A percentile compares a stretch with the other conserved stretches of the same genome.
phyloP scores from a whole-genome alignment of 768 basidiomycete species.

The Steccherinum ochraceum region DNA sequence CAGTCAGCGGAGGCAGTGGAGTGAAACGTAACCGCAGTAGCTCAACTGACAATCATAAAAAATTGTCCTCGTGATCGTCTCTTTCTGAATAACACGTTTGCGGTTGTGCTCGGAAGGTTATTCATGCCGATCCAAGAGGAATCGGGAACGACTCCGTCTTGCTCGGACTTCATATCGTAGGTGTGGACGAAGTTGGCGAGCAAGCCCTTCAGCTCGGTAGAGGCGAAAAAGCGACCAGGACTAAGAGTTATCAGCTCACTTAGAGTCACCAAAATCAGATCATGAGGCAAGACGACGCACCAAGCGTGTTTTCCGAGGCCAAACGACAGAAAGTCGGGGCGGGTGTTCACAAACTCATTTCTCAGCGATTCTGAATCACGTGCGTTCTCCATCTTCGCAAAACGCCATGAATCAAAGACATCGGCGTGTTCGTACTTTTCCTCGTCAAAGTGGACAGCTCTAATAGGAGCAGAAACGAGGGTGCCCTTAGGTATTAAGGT shows the following conservation, averaged over 20 bases:
- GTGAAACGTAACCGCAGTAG: too few relatives aligned
- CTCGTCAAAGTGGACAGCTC: constrained; percentile 25
- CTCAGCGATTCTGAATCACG: constrained; percentile 19
- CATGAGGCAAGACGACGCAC: constrained; percentile 1
- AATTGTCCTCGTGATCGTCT: too few relatives aligned
- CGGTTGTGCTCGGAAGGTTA: constrained; percentile 4
- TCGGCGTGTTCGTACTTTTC: constrained; percentile 26
- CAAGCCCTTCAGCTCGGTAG: constrained; percentile 17
- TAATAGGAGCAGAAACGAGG: constrained; percentile 23
- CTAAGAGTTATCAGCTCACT: constrained; percentile 4
- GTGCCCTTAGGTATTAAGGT: constrained; percentile 33
- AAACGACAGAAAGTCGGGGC: constrained; percentile 8
- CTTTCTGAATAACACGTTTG: constrained; percentile 15
- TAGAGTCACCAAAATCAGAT: not conserved
- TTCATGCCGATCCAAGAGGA: not conserved
- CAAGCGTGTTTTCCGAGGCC: constrained; percentile 13
- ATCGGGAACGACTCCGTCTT: constrained; percentile 8
- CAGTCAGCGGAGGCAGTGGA: too few relatives aligned
- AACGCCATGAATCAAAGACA: constrained; percentile 38
- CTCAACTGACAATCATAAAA: too few relatives aligned
- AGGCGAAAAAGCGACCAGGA: constrained; percentile 22
- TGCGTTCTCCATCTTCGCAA: constrained; percentile 21
- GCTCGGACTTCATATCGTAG: constrained; percentile 20
- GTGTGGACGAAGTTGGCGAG: constrained; percentile 17
- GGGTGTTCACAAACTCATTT: constrained; percentile 10